Evolutionary conservation across 2,329 filamentous ascomycete genomes (phyloP), one percentile per base, ranked within the genome.

Genomic region (Neocucurbitaria cava): DNA sequence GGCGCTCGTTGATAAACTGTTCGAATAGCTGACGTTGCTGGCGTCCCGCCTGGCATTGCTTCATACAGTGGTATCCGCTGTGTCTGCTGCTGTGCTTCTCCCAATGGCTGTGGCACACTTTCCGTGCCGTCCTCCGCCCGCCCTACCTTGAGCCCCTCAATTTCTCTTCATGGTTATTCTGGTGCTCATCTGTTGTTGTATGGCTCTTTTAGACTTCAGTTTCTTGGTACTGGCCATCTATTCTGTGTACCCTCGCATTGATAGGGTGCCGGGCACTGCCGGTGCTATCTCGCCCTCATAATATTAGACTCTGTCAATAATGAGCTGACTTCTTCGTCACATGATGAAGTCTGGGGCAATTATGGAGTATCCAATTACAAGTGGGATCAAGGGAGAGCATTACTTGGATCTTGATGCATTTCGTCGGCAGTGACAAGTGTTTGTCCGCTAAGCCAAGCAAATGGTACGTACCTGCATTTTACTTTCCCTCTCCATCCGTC

Each of bases 401-500:
- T 69, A 69, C 63, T 66, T 48, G 59, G 57, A 57, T 50, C 52
- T 28, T 51, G 44, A 28, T 50, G 50, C 52, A 51, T 63, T 38
- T 52, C 54, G 51, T 54, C 49, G 51, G 46, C 55, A 50, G 48
- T 50, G 52, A 43, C 41, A 43, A 45, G 50, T 45, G 38, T 11
- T 35, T 21, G 46, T 15, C 46, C n/a, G 23, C 40, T 31, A 33
- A 53, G 40, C 44, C 41, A 50, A 38, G 23, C 54, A 43, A 58
- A 61, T 50, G 59, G 59, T 59, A 56, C 65, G 46, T 70, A 69
- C 59, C 64, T 64, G 38, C 38, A 31, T 50, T 49, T 20, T 18
- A 21, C 38, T 31, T 54, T 24, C 18, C 31, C n/a, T 43, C 26
- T 47, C 30, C 41, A 33, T 17, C 45, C 50, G 26, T 20, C 41